Evolutionary conservation across 2,329 filamentous ascomycete species (phyloP).

Genomic region (Aspergillus sp.): DNA sequence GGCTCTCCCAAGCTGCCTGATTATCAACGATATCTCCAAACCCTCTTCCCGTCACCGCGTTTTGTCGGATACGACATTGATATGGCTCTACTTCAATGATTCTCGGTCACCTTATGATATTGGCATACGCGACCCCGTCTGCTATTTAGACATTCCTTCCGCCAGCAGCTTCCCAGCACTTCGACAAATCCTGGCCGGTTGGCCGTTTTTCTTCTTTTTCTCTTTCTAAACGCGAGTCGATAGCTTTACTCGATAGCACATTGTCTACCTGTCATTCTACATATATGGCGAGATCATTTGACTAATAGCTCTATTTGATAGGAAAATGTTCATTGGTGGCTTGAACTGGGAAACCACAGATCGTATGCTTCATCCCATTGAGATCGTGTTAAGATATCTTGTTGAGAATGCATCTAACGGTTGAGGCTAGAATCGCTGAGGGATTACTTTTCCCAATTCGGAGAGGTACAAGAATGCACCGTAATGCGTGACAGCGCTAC

Average conservation of each 20-base stretch:
- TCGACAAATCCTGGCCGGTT: not conserved
- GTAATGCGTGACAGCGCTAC: slow-evolving; percentile 98
- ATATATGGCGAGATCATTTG: slow-evolving; percentile 6
- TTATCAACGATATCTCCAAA: not conserved
- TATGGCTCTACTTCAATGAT: not conserved
- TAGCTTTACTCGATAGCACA: not conserved
- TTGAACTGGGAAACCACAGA: slow-evolving; percentile 99
- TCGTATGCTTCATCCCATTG: slow-evolving; percentile 55
- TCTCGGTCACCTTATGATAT: not conserved
- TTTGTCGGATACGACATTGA: not conserved
- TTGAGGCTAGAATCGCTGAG: slow-evolving; percentile 71
- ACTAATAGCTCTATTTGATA: slow-evolving; percentile 43
- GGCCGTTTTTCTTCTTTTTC: not conserved
- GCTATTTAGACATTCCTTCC: not conserved
- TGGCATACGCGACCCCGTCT: not conserved
- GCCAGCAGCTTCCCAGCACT: not conserved
- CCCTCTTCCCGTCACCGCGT: not conserved
- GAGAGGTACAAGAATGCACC: slow-evolving; percentile 94
- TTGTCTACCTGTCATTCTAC: slow-evolving; percentile 1
- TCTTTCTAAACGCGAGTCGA: not conserved
- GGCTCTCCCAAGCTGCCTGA: not conserved
- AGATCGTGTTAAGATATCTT: not conserved
- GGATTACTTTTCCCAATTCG: slow-evolving; percentile 96
- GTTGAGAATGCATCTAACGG: slow-evolving; percentile 19
- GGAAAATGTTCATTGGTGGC: slow-evolving; percentile 99